A percentile compares a stretch with the other conserved stretches of the same genome.
These are phyloP conservation scores for Lithospermum erythrorhizon DNA, from an alignment of 257 asterid species.

Conservation along the genomic window DNA sequence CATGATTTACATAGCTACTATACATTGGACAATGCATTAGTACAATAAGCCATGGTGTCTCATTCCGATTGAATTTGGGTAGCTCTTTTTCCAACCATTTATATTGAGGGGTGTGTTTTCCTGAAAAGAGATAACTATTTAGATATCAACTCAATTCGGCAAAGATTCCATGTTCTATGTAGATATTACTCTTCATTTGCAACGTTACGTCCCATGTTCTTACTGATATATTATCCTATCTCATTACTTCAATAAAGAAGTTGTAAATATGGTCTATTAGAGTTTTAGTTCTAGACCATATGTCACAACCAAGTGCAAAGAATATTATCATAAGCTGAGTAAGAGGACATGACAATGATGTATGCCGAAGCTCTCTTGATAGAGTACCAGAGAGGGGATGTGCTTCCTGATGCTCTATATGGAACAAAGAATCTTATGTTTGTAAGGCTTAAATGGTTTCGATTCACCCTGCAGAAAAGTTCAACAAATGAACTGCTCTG, in stretches of 20 bases:
- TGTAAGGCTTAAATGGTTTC: constrained; percentile 49
- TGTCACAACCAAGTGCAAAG: not conserved
- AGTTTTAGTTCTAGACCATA: not conserved
- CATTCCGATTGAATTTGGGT: constrained; percentile 41
- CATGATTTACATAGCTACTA: constrained; percentile 49
- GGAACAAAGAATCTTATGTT: constrained; percentile 34
- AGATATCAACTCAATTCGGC: not conserved
- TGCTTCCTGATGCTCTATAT: constrained; percentile 39
- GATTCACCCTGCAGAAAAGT: constrained; percentile 40
- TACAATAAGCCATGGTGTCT: constrained; percentile 60
- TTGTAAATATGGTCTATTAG: too few species aligned
- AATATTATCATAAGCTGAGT: constrained; percentile 47
- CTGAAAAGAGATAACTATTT: constrained; percentile 11
- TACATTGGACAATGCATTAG: constrained; percentile 52
- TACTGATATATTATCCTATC: not conserved
- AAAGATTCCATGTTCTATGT: not conserved
- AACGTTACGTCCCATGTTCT: too few species aligned
- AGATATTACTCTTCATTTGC: not conserved
- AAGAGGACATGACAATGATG: constrained; percentile 53
- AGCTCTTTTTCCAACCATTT: constrained; percentile 43
- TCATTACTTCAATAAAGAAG: not conserved
- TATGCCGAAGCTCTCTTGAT: constrained; percentile 62
- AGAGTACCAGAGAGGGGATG: constrained; percentile 59
- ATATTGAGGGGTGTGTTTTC: constrained; percentile 51
- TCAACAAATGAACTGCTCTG: not conserved